A percentile compares a stretch with the other conserved stretches of the same genome.
These are phyloP conservation scores for Metarhizium guizhouense DNA, from an alignment of 2,329 filamentous ascomycete genomes.

Conservation along the genomic window DNA sequence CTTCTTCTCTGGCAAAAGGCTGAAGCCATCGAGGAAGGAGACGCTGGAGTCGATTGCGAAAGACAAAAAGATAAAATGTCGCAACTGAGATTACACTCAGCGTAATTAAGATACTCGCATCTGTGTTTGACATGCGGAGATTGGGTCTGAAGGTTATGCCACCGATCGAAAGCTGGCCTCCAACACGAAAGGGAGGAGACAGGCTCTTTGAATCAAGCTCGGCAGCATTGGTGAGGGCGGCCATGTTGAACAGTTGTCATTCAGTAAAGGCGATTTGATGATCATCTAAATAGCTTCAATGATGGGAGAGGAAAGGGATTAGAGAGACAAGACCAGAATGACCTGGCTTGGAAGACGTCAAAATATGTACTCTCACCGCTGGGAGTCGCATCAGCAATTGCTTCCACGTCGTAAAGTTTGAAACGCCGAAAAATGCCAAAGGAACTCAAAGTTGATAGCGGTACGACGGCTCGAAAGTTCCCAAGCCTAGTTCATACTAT, in stretches of 20 bases:
- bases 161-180: neutral
- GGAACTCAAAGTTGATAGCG: too few relatives aligned
- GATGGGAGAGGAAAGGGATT: neutral
- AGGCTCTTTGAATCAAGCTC: neutral
- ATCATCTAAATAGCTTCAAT: neutral
- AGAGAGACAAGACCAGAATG: too few relatives aligned
- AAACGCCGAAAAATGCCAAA: too few relatives aligned
- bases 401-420: too few relatives aligned
- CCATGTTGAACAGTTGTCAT: neutral
- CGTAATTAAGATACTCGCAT: constrained; percentile 12
- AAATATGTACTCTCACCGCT: too few relatives aligned
- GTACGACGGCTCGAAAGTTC: too few relatives aligned
- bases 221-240: neutral
- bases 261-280: neutral
- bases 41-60: constrained; percentile 15
- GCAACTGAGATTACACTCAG: constrained; percentile 19
- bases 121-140: neutral
- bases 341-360: too few relatives aligned
- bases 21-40: constrained; percentile 30
- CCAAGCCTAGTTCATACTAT: too few relatives aligned
- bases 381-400: too few relatives aligned
- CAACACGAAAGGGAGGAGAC: neutral
- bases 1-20: constrained; percentile 34
- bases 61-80: constrained; percentile 20
- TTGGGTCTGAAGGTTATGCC: neutral